phyloP scores from a whole-genome alignment of 306 rosid species.

The Citrullus amarus region DNA sequence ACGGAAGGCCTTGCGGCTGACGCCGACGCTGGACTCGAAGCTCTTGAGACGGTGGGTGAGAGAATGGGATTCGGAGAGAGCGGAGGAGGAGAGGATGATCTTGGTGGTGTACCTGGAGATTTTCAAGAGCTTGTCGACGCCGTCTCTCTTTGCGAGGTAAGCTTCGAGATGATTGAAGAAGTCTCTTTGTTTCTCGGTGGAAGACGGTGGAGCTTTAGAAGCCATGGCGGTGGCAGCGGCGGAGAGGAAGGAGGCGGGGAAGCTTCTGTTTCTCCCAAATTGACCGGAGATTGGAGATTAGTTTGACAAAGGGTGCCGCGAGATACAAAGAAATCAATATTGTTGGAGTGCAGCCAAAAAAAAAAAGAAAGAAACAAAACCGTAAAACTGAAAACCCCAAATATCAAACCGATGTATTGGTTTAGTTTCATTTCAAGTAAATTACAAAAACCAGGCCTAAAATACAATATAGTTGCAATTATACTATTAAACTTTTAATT shows the following conservation, averaged over 20 bases:
- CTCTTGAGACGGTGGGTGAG: conserved; percentile 43
- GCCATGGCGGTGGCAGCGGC: conserved; percentile 6
- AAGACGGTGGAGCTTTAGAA: conserved; percentile 3
- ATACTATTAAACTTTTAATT: too few species aligned
- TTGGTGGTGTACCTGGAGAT: conserved; percentile 69
- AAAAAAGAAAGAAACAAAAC: too few species aligned
- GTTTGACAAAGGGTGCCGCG: not conserved
- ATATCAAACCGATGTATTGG: too few species aligned
- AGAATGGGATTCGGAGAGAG: conserved; percentile 32
- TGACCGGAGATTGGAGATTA: not conserved
- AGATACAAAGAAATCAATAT: not conserved
- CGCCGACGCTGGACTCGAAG: conserved; percentile 84
- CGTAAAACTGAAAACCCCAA: too few species aligned
- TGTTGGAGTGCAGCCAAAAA: not conserved
- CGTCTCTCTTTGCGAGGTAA: conserved; percentile 81
- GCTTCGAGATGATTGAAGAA: conserved; percentile 55
- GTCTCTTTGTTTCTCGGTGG: conserved; percentile 32
- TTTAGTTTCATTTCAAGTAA: too few species aligned
- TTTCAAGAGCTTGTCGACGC: conserved; percentile 91
- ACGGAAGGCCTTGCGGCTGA: conserved; percentile 83
- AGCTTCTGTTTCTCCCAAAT: not conserved
- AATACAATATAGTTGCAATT: too few species aligned
- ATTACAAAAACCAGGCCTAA: too few species aligned
- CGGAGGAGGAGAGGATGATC: conserved; percentile 51
- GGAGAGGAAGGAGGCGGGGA: not conserved